A percentile compares a stretch with the other conserved stretches of the same genome.
Conservation (phyloP, 257 asterid genomes). For the Buddleja alternifolia region DNA sequence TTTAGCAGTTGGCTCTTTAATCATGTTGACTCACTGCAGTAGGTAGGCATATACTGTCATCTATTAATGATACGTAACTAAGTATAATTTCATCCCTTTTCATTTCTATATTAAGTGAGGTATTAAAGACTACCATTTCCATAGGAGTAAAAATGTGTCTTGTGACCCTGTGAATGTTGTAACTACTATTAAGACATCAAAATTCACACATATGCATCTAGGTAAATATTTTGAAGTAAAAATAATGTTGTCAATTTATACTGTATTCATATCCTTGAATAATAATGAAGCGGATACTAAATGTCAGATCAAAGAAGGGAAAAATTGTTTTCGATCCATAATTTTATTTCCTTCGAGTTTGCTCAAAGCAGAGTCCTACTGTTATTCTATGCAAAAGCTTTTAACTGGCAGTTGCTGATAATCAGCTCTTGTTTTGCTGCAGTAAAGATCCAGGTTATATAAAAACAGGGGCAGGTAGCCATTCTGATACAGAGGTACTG, state of each 20-base stretch:
- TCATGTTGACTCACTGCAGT: conserved; percentile 78
- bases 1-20: conserved; percentile 66
- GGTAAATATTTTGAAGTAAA: conserved; percentile 10
- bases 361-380: conserved; percentile 21
- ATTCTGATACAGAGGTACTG: conserved; percentile 70
- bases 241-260: background rate
- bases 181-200: background rate
- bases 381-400: conserved; percentile 14
- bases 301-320: background rate
- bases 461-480: conserved; percentile 41
- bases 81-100: conserved; percentile 18
- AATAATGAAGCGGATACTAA: conserved; percentile 1
- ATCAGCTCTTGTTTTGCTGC: conserved; percentile 48
- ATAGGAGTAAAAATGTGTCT: conserved; percentile 14
- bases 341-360: conserved; percentile 5
- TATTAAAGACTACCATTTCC: background rate
- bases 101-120: conserved; percentile 21
- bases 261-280: background rate
- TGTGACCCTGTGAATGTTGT: conserved; percentile 4
- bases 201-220: background rate
- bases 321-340: conserved; percentile 8
- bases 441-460: conserved; percentile 93
- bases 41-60: conserved; percentile 55
- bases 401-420: conserved; percentile 33
- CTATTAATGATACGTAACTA: conserved; percentile 13